Evolutionary conservation across 768 basidiomycete species (phyloP).

Genomic region (Psilocybe azurescens): DNA sequence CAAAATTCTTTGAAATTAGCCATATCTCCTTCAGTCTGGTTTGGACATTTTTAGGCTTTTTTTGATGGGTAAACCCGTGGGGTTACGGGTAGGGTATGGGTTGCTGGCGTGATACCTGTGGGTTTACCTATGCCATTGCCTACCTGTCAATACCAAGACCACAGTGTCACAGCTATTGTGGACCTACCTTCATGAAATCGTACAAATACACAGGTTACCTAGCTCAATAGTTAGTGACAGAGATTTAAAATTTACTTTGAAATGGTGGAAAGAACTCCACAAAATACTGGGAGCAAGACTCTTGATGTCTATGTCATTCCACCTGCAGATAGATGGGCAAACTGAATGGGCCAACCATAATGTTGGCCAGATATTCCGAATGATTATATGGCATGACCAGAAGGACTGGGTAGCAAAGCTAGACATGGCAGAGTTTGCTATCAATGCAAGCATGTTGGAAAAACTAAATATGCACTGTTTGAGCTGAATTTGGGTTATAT

Average conservation of each 20-base stretch:
- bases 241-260: conserved; percentile 29
- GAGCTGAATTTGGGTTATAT: conserved; percentile 32
- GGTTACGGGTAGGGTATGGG: too few species aligned
- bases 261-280: conserved; percentile 28
- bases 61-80: too few species aligned
- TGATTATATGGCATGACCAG: conserved; percentile 30
- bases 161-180: conserved; percentile 34
- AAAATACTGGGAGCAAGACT: conserved; percentile 33
- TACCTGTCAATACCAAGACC: conserved; percentile 28
- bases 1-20: too few species aligned
- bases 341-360: conserved; percentile 31
- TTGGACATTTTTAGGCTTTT: too few species aligned
- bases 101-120: too few species aligned
- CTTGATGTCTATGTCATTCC: conserved; percentile 42
- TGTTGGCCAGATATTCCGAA: conserved; percentile 36
- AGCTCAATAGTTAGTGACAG: conserved; percentile 35
- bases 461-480: conserved; percentile 40
- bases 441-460: conserved; percentile 32
- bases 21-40: too few species aligned
- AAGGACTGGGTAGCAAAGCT: conserved; percentile 35
- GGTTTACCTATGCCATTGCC: too few species aligned
- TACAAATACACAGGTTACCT: conserved; percentile 35
- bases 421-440: conserved; percentile 42
- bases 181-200: conserved; percentile 33
- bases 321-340: conserved; percentile 44